Evolutionary conservation across 345 rosid genomes (phyloP), one percentile per base, ranked within the genome.

Genomic region (Citrus maxima): DNA sequence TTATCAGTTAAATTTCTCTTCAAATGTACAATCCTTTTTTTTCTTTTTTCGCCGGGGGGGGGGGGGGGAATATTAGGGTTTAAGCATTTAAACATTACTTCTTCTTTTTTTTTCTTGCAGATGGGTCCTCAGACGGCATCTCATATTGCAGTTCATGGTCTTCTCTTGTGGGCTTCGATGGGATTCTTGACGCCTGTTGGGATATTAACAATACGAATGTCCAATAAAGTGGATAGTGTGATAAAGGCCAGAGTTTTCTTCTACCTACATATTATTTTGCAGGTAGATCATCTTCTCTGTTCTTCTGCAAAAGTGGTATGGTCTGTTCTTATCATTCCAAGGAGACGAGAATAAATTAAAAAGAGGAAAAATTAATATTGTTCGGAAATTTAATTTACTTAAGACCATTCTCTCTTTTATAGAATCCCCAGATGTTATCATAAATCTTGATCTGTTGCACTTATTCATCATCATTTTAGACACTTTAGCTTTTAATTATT

Each of bases 161-260:
- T 93, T 67, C 89, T 93, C 32, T 88, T 88, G 8, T 95, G 98
- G 98, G 87, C 82, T 59, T 88, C 98, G 21, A 83, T 95, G 90
- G 98, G 98, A 16, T 84, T 95, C 58, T 83, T 95, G 21, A 82
- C 86, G 88, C 98, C 98, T 73, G 64, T 88, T 72, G 98, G 95
- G 68, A 90, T 95, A 67, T 85, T 95, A 38, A 84, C 82, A 4
- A 86, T 90, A 34, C 88, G 98, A 84, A 85, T 93, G 85, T 88
- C 92, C 78, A 82, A 64, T 51, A 90, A 80, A 84, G 86, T 82
- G 40, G 82, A 87, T 69, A 71, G 84, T 82, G 78, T 80, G 34
- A 74, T 54, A 77, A 82, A 87, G 78, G 76, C 65, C 60, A 90
- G 77, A 77, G 81, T 78, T 73, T 70, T 95, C 58, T 89, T 89